phyloP scores from a whole-genome alignment of 2,329 filamentous ascomycete species.

The Podosphaera xanthii region DNA sequence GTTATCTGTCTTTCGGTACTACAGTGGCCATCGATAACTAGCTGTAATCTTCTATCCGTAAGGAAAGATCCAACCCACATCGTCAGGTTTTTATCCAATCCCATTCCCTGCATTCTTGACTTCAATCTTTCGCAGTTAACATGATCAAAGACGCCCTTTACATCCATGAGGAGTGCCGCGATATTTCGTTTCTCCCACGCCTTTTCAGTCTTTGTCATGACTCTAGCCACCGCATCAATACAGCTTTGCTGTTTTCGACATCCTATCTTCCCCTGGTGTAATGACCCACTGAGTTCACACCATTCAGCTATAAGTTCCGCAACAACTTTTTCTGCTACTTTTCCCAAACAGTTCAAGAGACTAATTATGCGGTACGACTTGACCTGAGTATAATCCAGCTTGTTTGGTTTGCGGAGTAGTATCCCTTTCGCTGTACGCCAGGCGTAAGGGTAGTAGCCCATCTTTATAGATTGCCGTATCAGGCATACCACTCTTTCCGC shows the following conservation, averaged over 20 bases:
- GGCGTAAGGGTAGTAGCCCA: not conserved
- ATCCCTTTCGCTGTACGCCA: not conserved
- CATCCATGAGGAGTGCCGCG: not conserved
- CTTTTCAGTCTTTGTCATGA: not conserved
- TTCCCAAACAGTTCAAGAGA: not conserved
- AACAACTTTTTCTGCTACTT: not conserved
- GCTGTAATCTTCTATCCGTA: not conserved
- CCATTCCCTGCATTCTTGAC: not conserved
- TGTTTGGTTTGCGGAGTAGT: not conserved
- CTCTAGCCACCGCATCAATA: not conserved
- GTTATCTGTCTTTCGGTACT: not conserved
- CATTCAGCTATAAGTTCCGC: not conserved
- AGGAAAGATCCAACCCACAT: not conserved
- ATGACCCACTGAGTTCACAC: not conserved
- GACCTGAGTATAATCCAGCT: not conserved
- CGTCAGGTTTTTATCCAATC: not conserved
- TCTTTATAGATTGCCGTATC: not conserved
- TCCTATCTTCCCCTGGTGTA: not conserved
- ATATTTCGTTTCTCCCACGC: not conserved
- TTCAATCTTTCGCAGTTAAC: not conserved
- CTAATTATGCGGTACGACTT: not conserved
- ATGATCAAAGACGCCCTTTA: not conserved
- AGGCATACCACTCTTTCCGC: not conserved
- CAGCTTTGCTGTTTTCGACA: not conserved
- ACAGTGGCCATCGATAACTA: not conserved